Evolutionary conservation across 2,329 filamentous ascomycete genomes (phyloP).

Genomic region (Aspergillus transmontanensis): DNA sequence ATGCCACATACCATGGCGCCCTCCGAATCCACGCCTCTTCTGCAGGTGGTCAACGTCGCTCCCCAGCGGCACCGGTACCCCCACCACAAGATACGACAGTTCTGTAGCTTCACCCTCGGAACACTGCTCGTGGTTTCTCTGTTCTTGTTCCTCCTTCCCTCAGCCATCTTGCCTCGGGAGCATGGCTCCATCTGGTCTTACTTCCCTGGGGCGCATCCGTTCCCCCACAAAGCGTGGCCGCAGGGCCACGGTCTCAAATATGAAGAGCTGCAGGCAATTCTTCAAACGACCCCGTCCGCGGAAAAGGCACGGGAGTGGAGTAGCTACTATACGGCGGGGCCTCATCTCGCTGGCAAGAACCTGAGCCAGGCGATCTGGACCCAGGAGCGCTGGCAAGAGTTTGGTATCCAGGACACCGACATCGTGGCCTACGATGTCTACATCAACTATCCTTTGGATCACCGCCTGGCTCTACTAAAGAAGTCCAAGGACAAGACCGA

Average conservation of each 20-base stretch:
- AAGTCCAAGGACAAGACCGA: conserved; percentile 48
- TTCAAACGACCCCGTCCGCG: conserved; percentile 57
- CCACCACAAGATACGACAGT: conserved; percentile 45
- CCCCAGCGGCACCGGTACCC: conserved; percentile 45
- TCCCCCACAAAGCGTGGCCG: conserved; percentile 45
- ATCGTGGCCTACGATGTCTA: conserved; percentile 76
- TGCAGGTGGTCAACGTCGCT: conserved; percentile 41
- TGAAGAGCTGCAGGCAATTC: conserved; percentile 57
- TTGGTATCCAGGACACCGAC: conserved; percentile 60
- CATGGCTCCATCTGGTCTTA: conserved; percentile 43
- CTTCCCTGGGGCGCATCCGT: conserved; percentile 42
- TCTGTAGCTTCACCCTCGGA: conserved; percentile 44
- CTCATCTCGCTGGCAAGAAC: conserved; percentile 77
- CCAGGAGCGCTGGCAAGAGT: conserved; percentile 70
- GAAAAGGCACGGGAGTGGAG: conserved; percentile 70
- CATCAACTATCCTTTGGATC: conserved; percentile 74
- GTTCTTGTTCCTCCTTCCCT: conserved; percentile 46
- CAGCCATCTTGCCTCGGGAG: conserved; percentile 40
- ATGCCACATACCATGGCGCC: conserved; percentile 38
- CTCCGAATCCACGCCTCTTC: conserved; percentile 46
- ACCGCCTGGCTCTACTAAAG: conserved; percentile 68
- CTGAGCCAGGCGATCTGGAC: conserved; percentile 78
- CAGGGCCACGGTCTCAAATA: conserved; percentile 52
- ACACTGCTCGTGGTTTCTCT: conserved; percentile 41
- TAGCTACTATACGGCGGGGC: conserved; percentile 74